Conservation (phyloP, 2,329 filamentous ascomycete species). For the Epichloe aotearoae region DNA sequence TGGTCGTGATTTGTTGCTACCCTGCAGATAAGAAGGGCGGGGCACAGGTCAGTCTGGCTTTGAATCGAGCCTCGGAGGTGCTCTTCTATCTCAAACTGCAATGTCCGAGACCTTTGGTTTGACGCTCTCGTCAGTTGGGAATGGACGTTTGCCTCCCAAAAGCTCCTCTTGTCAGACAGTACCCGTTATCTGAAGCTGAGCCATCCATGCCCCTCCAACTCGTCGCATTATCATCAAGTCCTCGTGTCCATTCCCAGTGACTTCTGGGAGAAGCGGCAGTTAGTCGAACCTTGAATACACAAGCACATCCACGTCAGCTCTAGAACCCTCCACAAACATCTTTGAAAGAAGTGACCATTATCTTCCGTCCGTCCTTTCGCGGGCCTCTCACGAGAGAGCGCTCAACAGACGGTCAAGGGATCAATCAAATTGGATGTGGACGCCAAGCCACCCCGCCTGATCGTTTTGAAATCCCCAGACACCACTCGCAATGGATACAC, state of each 20-base stretch:
- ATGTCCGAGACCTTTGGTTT: not conserved
- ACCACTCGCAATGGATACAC: constrained; percentile 39
- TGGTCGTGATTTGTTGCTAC: too few relatives aligned
- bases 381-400: not conserved
- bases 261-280: not conserved
- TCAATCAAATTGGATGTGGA: not conserved
- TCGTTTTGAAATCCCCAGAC: not conserved
- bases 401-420: not conserved
- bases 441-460: not conserved
- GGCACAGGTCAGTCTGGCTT: too few relatives aligned
- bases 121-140: not conserved
- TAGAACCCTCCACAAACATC: not conserved
- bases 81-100: too few relatives aligned
- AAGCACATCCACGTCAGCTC: not conserved
- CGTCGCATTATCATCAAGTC: too few relatives aligned
- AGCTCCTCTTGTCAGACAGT: not conserved
- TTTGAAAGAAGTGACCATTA: not conserved
- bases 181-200: not conserved
- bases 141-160: not conserved
- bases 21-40: too few relatives aligned
- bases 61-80: too few relatives aligned
- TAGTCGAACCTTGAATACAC: not conserved
- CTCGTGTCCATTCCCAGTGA: not conserved
- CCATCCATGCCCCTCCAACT: not conserved
- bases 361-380: not conserved